phyloP scores from a whole-genome alignment of 768 basidiomycete genomes.

The Coprinopsis strossmayeri region DNA sequence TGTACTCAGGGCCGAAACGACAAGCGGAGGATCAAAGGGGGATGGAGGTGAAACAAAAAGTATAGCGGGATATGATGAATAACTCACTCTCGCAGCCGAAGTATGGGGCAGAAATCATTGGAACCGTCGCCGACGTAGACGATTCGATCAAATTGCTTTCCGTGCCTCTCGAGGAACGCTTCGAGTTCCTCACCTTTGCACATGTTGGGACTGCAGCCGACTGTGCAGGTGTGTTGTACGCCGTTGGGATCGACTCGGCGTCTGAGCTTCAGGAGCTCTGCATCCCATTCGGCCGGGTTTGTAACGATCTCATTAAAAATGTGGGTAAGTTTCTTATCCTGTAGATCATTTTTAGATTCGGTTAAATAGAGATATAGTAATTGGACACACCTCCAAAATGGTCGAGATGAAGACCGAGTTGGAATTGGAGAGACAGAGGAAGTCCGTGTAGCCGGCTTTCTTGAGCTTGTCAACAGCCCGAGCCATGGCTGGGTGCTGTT shows the following conservation, averaged over 20 bases:
- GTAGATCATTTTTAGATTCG: no score
- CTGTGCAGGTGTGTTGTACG: slow-evolving; percentile 74
- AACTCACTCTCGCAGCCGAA: slow-evolving; percentile 67
- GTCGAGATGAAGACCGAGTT: slow-evolving; percentile 89
- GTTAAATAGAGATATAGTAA: no score
- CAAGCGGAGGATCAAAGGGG: background rate
- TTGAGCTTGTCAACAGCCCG: slow-evolving; percentile 82
- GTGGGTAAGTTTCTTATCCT: slow-evolving; percentile 69
- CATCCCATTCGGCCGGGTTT: slow-evolving; percentile 84
- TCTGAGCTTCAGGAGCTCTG: slow-evolving; percentile 67
- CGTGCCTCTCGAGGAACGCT: slow-evolving; percentile 61
- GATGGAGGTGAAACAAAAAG: background rate
- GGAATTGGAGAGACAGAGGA: slow-evolving; percentile 91
- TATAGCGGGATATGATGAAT: background rate
- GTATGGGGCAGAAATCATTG: slow-evolving; percentile 93
- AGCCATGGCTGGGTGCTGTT: slow-evolving; percentile 93
- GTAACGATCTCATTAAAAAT: slow-evolving; percentile 85
- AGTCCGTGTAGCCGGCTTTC: slow-evolving; percentile 56
- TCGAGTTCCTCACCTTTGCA: slow-evolving; percentile 99
- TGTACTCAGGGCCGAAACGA: background rate
- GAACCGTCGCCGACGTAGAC: slow-evolving; percentile 91
- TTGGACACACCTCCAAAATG: slow-evolving; percentile 73
- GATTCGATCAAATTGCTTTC: slow-evolving; percentile 63
- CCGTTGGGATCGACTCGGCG: slow-evolving; percentile 71
- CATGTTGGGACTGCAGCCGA: slow-evolving; percentile 96